A percentile compares a stretch with the other conserved stretches of the same genome.
Conservation (phyloP, 768 basidiomycete species). For the Mycena pura region DNA sequence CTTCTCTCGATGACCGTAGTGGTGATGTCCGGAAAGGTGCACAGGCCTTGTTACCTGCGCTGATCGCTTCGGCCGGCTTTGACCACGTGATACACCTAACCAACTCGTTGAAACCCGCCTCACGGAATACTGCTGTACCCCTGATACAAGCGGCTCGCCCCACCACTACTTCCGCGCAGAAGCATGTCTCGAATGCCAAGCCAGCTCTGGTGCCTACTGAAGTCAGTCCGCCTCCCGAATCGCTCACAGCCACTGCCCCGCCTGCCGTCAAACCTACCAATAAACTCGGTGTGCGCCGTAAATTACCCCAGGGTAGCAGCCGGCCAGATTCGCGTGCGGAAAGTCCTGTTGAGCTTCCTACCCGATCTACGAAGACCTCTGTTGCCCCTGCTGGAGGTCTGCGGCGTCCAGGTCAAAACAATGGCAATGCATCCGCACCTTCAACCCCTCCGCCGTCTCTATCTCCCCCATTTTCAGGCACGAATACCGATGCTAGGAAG, state of each 20-base stretch:
- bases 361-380: conserved; percentile 44
- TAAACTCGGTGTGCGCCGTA: conserved; percentile 74
- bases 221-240: conserved; percentile 51
- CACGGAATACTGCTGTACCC: conserved; percentile 81
- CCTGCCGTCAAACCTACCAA: conserved; percentile 46
- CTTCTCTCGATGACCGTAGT: conserved; percentile 89
- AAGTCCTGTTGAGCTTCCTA: conserved; percentile 42
- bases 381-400: conserved; percentile 44
- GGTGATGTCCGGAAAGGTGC: conserved; percentile 93
- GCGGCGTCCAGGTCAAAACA: conserved; percentile 48
- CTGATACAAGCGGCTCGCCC: conserved; percentile 87
- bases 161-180: conserved; percentile 35
- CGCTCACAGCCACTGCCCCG: conserved; percentile 45
- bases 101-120: conserved; percentile 89
- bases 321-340: conserved; percentile 60
- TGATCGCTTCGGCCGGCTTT: conserved; percentile 80
- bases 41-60: conserved; percentile 75
- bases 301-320: conserved; percentile 66
- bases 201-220: conserved; percentile 37
- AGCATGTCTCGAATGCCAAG: conserved; percentile 34
- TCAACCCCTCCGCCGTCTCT: conserved; percentile 40
- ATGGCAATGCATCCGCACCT: conserved; percentile 40
- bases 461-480: conserved; percentile 54
- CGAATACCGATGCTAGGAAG: conserved; percentile 69
- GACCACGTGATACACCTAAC: conserved; percentile 89